These are phyloP conservation scores for Cardamine occulta DNA, from an alignment of 345 rosid species.

Conservation along the genomic window DNA sequence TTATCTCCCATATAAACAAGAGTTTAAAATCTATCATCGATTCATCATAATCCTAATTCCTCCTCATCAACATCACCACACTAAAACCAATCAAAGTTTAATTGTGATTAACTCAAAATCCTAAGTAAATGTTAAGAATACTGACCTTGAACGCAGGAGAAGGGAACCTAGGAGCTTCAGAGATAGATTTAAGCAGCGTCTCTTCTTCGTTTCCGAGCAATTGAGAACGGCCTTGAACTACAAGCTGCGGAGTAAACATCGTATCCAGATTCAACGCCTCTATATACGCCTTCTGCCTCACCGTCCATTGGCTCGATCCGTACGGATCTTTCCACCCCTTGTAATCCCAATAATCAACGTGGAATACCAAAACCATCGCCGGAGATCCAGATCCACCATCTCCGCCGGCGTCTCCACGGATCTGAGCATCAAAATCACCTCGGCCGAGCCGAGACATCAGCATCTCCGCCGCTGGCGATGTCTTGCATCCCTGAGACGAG, in stretches of 20 bases:
- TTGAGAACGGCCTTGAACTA: slow-evolving; percentile 73
- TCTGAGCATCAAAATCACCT: slow-evolving; percentile 72
- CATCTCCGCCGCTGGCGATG: slow-evolving; percentile 84
- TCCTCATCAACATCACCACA: not conserved
- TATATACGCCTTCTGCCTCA: slow-evolving; percentile 85
- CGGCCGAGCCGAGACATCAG: slow-evolving; percentile 83
- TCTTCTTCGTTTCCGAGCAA: slow-evolving; percentile 72
- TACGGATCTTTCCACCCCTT: slow-evolving; percentile 96
- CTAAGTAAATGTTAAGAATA: not conserved
- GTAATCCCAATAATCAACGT: slow-evolving; percentile 94
- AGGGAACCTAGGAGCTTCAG: slow-evolving; percentile 66
- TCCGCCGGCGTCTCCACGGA: slow-evolving; percentile 21
- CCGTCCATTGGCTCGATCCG: slow-evolving; percentile 81
- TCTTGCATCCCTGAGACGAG: slow-evolving; percentile 85
- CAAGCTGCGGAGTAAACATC: slow-evolving; percentile 85
- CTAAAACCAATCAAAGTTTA: not conserved
- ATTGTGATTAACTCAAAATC: not conserved
- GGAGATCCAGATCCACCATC: slow-evolving; percentile 43
- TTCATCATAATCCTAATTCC: not conserved
- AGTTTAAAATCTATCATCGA: not conserved
- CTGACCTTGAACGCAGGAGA: slow-evolving; percentile 66
- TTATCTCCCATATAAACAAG: not conserved
- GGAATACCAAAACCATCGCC: slow-evolving; percentile 67
- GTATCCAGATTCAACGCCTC: slow-evolving; percentile 84
- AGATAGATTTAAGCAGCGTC: slow-evolving; percentile 55